Percentiles rank a stretch among this genome's conserved stretches.
These are phyloP conservation scores for Asterophora lycoperdoides DNA, from an alignment of 768 basidiomycete genomes.

Conservation along the genomic window DNA sequence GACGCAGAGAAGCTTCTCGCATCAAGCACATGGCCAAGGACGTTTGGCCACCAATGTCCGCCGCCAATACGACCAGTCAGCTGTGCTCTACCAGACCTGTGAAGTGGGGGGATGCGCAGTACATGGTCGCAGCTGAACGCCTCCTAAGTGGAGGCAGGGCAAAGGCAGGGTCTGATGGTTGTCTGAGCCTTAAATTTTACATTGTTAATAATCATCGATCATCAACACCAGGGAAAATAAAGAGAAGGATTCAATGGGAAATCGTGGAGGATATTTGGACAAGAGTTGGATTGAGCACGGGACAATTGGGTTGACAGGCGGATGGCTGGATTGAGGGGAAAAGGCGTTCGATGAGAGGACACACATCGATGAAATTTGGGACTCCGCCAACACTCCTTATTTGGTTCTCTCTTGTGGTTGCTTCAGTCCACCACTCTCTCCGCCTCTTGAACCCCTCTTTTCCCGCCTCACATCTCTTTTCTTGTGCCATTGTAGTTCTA, in stretches of 20 bases:
- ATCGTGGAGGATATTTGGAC: not conserved
- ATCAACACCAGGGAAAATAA: not conserved
- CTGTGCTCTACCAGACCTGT: not conserved
- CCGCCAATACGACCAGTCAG: not conserved
- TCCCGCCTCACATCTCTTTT: constrained; percentile 6
- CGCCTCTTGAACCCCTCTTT: constrained; percentile 20
- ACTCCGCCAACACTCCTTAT: constrained; percentile 49
- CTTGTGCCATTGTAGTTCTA: constrained; percentile 7
- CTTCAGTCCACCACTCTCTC: constrained; percentile 26
- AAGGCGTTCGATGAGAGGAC: constrained; percentile 9
- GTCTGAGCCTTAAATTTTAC: constrained; percentile 1
- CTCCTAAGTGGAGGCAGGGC: no score
- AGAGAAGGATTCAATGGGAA: not conserved
- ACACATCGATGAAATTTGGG: constrained; percentile 35
- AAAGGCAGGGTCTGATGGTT: not conserved
- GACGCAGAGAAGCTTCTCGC: constrained; percentile 2
- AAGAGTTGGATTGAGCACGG: not conserved
- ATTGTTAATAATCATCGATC: not conserved
- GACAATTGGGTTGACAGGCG: not conserved
- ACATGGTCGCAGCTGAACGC: not conserved
- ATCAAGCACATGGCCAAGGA: constrained; percentile 4
- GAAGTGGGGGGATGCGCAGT: not conserved
- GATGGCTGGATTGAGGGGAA: not conserved
- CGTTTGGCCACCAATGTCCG: not conserved
- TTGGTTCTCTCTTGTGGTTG: constrained; percentile 35